These are phyloP conservation scores for Larix kaempferi DNA, from an alignment of 75 land plant genomes.

Conservation along the genomic window DNA sequence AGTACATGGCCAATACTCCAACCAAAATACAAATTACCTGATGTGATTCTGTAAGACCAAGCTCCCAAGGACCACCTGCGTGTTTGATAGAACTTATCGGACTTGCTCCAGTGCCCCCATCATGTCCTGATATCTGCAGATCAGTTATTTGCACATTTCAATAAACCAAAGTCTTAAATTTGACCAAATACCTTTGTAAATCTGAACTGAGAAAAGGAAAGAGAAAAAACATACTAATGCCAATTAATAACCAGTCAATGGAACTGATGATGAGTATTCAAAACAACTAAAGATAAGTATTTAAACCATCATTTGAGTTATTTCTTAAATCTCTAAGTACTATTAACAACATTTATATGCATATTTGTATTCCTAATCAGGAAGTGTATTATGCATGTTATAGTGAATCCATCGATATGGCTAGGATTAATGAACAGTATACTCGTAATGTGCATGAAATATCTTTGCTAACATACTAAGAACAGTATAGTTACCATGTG, in stretches of 20 bases:
- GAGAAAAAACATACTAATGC: background rate
- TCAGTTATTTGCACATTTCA: background rate
- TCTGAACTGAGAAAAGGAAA: background rate
- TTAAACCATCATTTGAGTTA: too few species aligned
- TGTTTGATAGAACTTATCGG: slow-evolving; percentile 98
- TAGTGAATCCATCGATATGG: too few species aligned
- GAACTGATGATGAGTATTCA: too few species aligned
- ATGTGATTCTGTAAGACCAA: slow-evolving; percentile 93
- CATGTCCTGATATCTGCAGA: slow-evolving; percentile 95
- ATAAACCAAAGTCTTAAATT: background rate
- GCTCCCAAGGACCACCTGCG: slow-evolving; percentile 99
- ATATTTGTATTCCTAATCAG: too few species aligned
- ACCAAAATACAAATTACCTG: slow-evolving; percentile 52
- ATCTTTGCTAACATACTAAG: too few species aligned
- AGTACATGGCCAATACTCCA: background rate
- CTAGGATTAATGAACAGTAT: too few species aligned
- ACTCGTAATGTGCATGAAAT: too few species aligned
- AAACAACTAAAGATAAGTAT: too few species aligned
- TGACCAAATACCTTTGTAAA: background rate
- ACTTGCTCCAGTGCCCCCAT: slow-evolving; percentile 99
- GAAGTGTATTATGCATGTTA: too few species aligned
- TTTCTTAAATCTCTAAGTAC: too few species aligned
- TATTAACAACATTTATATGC: too few species aligned
- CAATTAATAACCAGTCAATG: background rate
- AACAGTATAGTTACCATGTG: too few species aligned